These are phyloP conservation scores for Cryptococcus sp. DNA, from an alignment of 1,284 basidiomycete genomes.

Conservation along the genomic window DNA sequence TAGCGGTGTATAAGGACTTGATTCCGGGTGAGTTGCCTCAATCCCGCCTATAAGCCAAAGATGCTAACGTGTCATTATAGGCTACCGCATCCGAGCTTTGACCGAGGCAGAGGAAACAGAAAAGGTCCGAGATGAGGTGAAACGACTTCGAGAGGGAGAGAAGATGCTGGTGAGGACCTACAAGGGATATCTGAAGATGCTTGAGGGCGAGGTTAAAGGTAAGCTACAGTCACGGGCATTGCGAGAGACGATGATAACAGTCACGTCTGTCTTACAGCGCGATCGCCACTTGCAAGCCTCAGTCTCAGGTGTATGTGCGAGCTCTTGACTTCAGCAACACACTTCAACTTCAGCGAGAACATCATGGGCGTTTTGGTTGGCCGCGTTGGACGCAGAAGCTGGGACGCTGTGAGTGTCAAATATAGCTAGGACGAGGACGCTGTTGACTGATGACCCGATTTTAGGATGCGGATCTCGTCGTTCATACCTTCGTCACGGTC, in stretches of 20 bases:
- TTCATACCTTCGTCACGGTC: conserved; percentile 74
- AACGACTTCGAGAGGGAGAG: conserved; percentile 89
- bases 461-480: conserved; percentile 77
- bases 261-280: conserved; percentile 59
- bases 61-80: conserved; percentile 17
- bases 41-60: neutral
- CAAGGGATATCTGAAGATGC: conserved; percentile 79
- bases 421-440: too few species aligned
- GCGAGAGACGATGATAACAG: conserved; percentile 20
- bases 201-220: conserved; percentile 89
- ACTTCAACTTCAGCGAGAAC: conserved; percentile 97
- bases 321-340: conserved; percentile 76
- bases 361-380: conserved; percentile 86
- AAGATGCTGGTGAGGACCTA: conserved; percentile 91
- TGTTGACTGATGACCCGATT: neutral
- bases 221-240: conserved; percentile 28
- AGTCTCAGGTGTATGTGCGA: conserved; percentile 85
- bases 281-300: conserved; percentile 69
- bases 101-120: conserved; percentile 88
- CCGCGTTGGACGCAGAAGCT: conserved; percentile 78
- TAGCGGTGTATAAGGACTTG: conserved; percentile 94
- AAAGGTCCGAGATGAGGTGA: conserved; percentile 92
- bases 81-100: conserved; percentile 74
- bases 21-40: conserved; percentile 72
- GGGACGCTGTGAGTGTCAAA: conserved; percentile 69